A percentile compares a stretch with the other conserved stretches of the same genome.
These are phyloP conservation scores for Syncephalastrum sp. DNA, from an alignment of 371 early-diverging fungal species.

Conservation along the genomic window DNA sequence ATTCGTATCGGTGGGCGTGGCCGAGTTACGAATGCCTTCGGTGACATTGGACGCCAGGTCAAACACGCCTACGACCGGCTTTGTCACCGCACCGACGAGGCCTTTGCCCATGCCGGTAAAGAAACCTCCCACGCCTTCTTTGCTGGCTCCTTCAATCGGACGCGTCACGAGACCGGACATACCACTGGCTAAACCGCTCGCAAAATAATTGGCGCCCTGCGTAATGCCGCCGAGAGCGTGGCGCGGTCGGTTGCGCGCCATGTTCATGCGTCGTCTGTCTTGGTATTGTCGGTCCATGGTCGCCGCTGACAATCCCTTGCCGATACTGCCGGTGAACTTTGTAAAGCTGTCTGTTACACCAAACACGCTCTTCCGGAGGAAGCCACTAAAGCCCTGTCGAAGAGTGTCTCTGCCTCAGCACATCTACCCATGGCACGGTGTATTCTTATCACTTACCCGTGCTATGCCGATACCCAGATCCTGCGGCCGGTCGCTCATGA, in stretches of 20 bases:
- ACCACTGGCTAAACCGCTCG: constrained; percentile 83
- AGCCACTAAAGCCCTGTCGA: constrained; percentile 78
- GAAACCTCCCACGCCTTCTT: constrained; percentile 93
- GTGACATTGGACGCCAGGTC: constrained; percentile 82
- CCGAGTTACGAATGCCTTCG: constrained; percentile 92
- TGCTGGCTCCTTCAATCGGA: constrained; percentile 91
- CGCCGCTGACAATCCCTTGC: constrained; percentile 94
- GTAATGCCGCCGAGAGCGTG: constrained; percentile 92
- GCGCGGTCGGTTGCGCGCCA: constrained; percentile 86
- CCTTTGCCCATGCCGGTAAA: constrained; percentile 97
- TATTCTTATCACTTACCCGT: constrained; percentile 46
- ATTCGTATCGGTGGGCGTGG: constrained; percentile 86
- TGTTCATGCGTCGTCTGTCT: constrained; percentile 76
- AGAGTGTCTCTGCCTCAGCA: neutral
- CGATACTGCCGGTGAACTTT: constrained; percentile 93
- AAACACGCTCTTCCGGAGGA: constrained; percentile 95
- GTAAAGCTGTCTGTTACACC: constrained; percentile 94
- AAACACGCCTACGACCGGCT: constrained; percentile 86
- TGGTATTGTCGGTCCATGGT: constrained; percentile 95
- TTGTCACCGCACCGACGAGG: constrained; percentile 87
- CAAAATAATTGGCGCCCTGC: constrained; percentile 88
- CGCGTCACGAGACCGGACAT: constrained; percentile 81
- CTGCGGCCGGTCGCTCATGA: constrained; percentile 93
- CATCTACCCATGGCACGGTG: neutral
- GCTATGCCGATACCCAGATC: constrained; percentile 95